phyloP scores from a whole-genome alignment of 495 filamentous ascomycete genomes.

The Jackrogersella minutella region DNA sequence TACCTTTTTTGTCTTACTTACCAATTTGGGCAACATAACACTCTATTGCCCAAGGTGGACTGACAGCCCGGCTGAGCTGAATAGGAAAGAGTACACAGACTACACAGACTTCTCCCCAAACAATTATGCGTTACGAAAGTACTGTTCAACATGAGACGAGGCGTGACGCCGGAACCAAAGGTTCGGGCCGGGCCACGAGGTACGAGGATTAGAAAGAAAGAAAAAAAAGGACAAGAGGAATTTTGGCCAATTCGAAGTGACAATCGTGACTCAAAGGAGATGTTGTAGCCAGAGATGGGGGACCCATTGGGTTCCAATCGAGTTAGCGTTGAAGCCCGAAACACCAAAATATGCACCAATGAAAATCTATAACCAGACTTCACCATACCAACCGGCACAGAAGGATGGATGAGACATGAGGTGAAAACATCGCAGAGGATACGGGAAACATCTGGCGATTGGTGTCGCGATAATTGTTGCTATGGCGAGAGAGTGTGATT shows the following conservation, averaged over 20 bases:
- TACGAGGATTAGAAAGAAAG: conserved; percentile 28
- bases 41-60: background rate
- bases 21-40: conserved; percentile 12
- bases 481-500: conserved; percentile 39
- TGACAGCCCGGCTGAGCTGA: conserved; percentile 6
- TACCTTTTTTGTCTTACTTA: conserved; percentile 9
- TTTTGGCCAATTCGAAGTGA: conserved; percentile 34
- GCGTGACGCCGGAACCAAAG: conserved; percentile 37
- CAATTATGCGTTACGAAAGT: conserved; percentile 7
- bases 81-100: conserved; percentile 5
- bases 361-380: conserved; percentile 24
- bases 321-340: conserved; percentile 43
- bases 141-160: conserved; percentile 26
- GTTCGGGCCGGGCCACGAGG: conserved; percentile 41
- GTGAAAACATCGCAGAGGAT: conserved; percentile 14
- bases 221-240: too few species aligned
- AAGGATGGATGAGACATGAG: conserved; percentile 23
- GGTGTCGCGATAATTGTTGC: conserved; percentile 28
- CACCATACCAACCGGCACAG: conserved; percentile 10
- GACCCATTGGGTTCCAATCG: conserved; percentile 39
- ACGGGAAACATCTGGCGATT: conserved; percentile 7
- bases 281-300: conserved; percentile 16
- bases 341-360: conserved; percentile 34
- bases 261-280: conserved; percentile 33
- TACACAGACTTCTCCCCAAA: background rate